Evolutionary conservation across 148 eudicot species (phyloP).

Genomic region (Chenopodium berlandieri): DNA sequence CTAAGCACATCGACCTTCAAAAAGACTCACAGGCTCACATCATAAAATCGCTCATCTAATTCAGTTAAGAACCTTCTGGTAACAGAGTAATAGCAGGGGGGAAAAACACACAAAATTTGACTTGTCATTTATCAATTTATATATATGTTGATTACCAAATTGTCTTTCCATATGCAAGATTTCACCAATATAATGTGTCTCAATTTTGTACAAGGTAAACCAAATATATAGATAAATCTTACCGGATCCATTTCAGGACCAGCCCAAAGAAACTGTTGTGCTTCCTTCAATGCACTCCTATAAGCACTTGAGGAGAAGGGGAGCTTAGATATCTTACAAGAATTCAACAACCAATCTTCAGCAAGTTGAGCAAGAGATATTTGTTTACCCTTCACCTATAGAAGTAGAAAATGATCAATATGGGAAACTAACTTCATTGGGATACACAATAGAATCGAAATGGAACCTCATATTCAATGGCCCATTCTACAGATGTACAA

Average conservation of each 20-base stretch:
- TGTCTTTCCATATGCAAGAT: background rate
- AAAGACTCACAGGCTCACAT: background rate
- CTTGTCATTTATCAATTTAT: background rate
- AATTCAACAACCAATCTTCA: slow-evolving; percentile 74
- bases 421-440: background rate
- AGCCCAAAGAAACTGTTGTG: slow-evolving; percentile 97
- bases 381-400: slow-evolving; percentile 76
- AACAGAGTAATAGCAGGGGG: background rate
- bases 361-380: slow-evolving; percentile 65
- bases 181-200: background rate
- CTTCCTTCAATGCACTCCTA: slow-evolving; percentile 66
- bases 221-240: slow-evolving; percentile 29
- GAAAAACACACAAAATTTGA: background rate
- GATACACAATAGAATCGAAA: background rate
- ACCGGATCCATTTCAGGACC: slow-evolving; percentile 94
- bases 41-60: too few relatives aligned
- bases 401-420: background rate
- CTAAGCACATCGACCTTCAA: background rate
- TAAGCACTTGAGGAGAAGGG: slow-evolving; percentile 62
- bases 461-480: background rate
- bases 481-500: background rate
- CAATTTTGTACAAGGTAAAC: background rate
- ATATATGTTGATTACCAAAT: background rate
- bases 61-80: background rate
- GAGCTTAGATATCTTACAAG: slow-evolving; percentile 62